phyloP scores from a whole-genome alignment of 805 yeast species.

The Myxozyma vanderwaltii region DNA sequence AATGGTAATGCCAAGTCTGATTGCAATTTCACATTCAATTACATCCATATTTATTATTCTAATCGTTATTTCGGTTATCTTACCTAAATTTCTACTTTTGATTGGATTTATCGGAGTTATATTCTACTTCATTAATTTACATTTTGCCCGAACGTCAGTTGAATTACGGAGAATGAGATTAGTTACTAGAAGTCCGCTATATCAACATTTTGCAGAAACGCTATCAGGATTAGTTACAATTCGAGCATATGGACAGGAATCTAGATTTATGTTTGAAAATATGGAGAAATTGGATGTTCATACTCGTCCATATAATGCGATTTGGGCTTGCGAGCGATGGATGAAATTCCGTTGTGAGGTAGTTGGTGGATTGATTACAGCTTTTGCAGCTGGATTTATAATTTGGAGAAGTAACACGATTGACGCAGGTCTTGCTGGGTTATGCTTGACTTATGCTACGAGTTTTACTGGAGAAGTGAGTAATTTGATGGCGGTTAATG shows the following conservation, averaged over 20 bases:
- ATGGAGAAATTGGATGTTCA: conserved; percentile 54
- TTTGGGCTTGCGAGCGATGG: conserved; percentile 73
- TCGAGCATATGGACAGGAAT: conserved; percentile 55
- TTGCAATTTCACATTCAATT: not conserved
- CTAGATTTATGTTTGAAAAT: conserved; percentile 53
- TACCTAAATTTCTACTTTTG: conserved; percentile 78
- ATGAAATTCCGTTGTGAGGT: conserved; percentile 62
- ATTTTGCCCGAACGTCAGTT: conserved; percentile 67
- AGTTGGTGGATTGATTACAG: conserved; percentile 53
- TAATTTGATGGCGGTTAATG: conserved; percentile 61
- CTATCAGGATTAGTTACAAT: conserved; percentile 69
- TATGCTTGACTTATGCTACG: conserved; percentile 41
- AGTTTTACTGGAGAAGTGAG: conserved; percentile 56
- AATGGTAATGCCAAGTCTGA: conserved; percentile 67
- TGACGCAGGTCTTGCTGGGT: conserved; percentile 51
- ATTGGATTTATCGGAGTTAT: conserved; percentile 63
- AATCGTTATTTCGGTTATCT: conserved; percentile 68
- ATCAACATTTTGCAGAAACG: conserved; percentile 72
- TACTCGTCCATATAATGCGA: conserved; percentile 67
- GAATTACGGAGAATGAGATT: conserved; percentile 73
- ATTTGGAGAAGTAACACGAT: conserved; percentile 62
- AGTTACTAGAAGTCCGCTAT: conserved; percentile 70
- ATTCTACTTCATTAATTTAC: conserved; percentile 67
- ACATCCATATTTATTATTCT: conserved; percentile 61
- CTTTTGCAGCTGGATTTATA: conserved; percentile 61